These are phyloP conservation scores for Metarhizium anisopliae DNA, from an alignment of 2,329 filamentous ascomycete genomes.

Conservation along the genomic window DNA sequence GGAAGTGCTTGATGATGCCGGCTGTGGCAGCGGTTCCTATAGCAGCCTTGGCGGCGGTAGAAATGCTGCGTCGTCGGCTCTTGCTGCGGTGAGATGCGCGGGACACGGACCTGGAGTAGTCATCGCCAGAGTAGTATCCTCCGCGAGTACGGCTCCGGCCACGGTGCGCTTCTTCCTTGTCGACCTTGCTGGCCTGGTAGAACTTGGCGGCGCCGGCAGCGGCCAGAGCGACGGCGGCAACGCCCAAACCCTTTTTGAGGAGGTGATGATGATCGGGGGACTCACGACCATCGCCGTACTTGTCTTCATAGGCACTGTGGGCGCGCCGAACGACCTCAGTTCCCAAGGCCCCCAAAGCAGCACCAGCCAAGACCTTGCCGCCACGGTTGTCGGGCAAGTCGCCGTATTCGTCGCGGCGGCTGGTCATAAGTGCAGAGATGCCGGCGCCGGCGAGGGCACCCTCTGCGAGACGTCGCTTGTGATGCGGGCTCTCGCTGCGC, in stretches of 20 bases:
- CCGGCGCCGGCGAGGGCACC: conserved; percentile 58
- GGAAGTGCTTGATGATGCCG: conserved; percentile 48
- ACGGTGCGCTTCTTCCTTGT: conserved; percentile 48
- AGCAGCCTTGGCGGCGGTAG: conserved; percentile 45
- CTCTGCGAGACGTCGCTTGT: conserved; percentile 52
- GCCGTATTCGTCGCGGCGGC: conserved; percentile 41
- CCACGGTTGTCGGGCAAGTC: conserved; percentile 43
- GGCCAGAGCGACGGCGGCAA: conserved; percentile 54
- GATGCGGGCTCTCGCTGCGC: conserved; percentile 40
- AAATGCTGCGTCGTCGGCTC: conserved; percentile 37
- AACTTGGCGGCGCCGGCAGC: conserved; percentile 59
- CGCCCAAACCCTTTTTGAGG: conserved; percentile 52
- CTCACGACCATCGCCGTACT: conserved; percentile 30
- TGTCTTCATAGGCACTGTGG: conserved; percentile 51
- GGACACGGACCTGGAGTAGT: conserved; percentile 29
- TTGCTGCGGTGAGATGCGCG: conserved; percentile 32
- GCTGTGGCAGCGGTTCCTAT: conserved; percentile 49
- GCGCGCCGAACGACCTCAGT: conserved; percentile 53
- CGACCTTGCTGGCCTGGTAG: conserved; percentile 49
- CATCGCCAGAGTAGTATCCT: conserved; percentile 29
- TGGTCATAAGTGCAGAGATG: conserved; percentile 48
- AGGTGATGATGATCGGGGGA: conserved; percentile 35
- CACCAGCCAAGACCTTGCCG: conserved; percentile 51
- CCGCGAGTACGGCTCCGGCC: conserved; percentile 45
- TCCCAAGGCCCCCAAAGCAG: conserved; percentile 53